phyloP scores from a whole-genome alignment of 2,329 filamentous ascomycete genomes.

The Neofusicoccum cordaticola region DNA sequence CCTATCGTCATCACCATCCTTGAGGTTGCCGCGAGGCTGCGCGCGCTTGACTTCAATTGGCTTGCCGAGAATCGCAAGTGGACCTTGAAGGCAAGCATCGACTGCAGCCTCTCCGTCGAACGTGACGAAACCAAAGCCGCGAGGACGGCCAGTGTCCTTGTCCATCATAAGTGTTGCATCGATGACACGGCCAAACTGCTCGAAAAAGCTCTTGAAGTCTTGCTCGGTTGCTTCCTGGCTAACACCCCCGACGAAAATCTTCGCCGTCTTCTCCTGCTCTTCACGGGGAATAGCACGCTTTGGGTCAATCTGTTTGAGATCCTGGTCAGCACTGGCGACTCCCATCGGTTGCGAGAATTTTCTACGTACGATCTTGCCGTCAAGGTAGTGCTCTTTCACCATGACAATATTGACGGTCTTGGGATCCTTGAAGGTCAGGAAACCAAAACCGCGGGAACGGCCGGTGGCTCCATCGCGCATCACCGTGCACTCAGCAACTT shows the following conservation, averaged over 20 bases:
- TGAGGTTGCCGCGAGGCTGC: slow-evolving; percentile 89
- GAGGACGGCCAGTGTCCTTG: slow-evolving; percentile 94
- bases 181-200: slow-evolving; percentile 91
- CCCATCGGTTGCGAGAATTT: not conserved
- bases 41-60: slow-evolving; percentile 98
- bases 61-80: slow-evolving; percentile 91
- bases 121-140: slow-evolving; percentile 96
- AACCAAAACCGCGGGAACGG: slow-evolving; percentile 92
- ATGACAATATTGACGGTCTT: slow-evolving; percentile 99
- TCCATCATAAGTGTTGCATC: slow-evolving; percentile 99
- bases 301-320: slow-evolving; percentile 74
- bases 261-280: slow-evolving; percentile 96
- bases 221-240: slow-evolving; percentile 95
- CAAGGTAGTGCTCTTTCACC: slow-evolving; percentile 98
- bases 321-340: slow-evolving; percentile 17
- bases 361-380: slow-evolving; percentile 88
- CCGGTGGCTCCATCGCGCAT: slow-evolving; percentile 96
- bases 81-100: slow-evolving; percentile 79
- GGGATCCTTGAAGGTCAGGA: slow-evolving; percentile 95
- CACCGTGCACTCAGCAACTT: slow-evolving; percentile 97
- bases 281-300: slow-evolving; percentile 96
- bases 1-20: slow-evolving; percentile 78
- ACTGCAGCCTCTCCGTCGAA: slow-evolving; percentile 96
- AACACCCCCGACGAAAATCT: slow-evolving; percentile 97
- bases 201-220: slow-evolving; percentile 95